Base-by-base conservation (phyloP, 768 basidiomycete species). In the Daedaleopsis sinensis region DNA sequence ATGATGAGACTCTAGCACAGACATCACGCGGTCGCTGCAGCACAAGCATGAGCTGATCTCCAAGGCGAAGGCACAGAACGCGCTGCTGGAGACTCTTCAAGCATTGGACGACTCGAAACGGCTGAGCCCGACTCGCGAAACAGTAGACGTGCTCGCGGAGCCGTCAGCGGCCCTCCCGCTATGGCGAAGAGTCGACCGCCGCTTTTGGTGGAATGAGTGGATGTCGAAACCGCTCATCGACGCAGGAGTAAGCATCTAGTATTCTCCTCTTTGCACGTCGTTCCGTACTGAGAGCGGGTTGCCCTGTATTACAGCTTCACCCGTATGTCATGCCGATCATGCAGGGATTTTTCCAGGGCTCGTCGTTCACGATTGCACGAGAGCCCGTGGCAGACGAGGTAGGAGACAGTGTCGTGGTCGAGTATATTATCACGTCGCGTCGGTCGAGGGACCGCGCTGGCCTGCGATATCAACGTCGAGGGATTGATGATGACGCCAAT, bases 151-250 rank as follows among this genome's bases (percentile, higher is more conserved):
- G 9, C 73, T 91, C 23, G 78, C 81, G 13, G 95, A 97, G 71
- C 93, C 94, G 0, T 81, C 84, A 62, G 78, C 89, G 0, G 86
- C 85, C 0, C 80, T 96, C 15, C 96, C 97, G 0, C 80, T 98
- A 4, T 98, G 96, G 95, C 83, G 94, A 27, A 80, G 94, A 13
- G 92, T 94, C 0, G 93, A 98, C 67, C 82, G 83, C 50, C 88
- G 91, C 46, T 98, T 93, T 72, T 98, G 95, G 91, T 98, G 95
- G 94, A 99, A 98, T 69, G 92, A 94, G 68, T 87, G 86, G 82
- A 81, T 98, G 59, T 81, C 85, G 27, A 89, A 89, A 65, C 88
- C 92, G 2, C 90, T 99, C 65, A 78, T 94, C 42, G 93, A 98
- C 62, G 88, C 89, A 48, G 94, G 95, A 21, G 94, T 94, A 75